Evolutionary conservation across 106 monocot species (phyloP).

Genomic region (Vanilla planifolia): DNA sequence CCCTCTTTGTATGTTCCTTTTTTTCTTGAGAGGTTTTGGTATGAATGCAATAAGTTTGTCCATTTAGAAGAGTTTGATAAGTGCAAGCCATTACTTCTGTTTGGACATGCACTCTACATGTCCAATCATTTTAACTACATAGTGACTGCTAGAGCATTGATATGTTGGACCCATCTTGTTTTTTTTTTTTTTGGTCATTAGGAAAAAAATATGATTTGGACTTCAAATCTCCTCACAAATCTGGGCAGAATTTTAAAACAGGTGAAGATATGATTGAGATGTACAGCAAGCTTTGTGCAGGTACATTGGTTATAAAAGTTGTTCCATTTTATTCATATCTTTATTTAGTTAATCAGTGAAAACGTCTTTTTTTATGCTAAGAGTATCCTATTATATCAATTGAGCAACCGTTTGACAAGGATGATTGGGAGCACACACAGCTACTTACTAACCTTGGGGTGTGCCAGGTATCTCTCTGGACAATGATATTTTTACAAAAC

Average conservation of each 20-base stretch:
- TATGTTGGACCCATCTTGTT: background rate
- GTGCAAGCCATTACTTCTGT: background rate
- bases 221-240: slow-evolving; percentile 71
- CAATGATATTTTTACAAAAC: background rate
- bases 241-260: slow-evolving; percentile 80
- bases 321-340: too few species aligned
- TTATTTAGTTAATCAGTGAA: background rate
- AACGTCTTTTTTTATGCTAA: slow-evolving; percentile 15
- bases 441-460: slow-evolving; percentile 57
- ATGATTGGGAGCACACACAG: slow-evolving; percentile 91
- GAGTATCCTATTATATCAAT: slow-evolving; percentile 83
- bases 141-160: background rate
- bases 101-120: background rate
- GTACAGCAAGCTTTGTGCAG: slow-evolving; percentile 75
- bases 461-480: slow-evolving; percentile 61
- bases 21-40: too few species aligned
- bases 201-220: slow-evolving; percentile 92
- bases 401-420: slow-evolving; percentile 92
- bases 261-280: slow-evolving; percentile 90
- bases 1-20: background rate
- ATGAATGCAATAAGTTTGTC: too few species aligned
- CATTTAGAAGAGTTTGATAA: too few species aligned
- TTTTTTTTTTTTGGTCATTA: slow-evolving; percentile 18
- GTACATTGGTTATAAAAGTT: slow-evolving; percentile 13
- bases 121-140: background rate